Evolutionary conservation across 2,329 filamentous ascomycete species (phyloP).

Genomic region (Cucurbitaria berberidis): DNA sequence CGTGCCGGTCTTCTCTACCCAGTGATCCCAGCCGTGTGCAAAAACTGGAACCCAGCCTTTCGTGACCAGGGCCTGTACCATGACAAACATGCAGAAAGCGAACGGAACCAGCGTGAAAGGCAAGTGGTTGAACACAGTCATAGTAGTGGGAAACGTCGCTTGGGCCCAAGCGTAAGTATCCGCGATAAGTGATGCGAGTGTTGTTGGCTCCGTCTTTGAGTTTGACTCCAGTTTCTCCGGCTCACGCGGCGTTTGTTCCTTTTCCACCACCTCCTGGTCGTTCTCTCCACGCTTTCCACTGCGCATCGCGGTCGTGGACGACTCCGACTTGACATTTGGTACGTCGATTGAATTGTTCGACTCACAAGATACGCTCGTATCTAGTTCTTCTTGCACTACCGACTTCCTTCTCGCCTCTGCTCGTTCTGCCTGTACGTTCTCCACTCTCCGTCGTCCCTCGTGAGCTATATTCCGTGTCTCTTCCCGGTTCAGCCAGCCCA

Average conservation of each 20-base stretch:
- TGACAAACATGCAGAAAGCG: conserved; percentile 75
- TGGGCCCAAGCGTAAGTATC: conserved; percentile 64
- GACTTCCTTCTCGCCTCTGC: conserved; percentile 42
- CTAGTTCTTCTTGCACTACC: conserved; percentile 12
- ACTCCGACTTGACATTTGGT: conserved; percentile 16
- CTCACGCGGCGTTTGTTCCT: conserved; percentile 1
- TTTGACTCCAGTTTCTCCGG: conserved; percentile 10
- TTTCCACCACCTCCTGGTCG: not conserved
- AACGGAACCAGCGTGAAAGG: conserved; percentile 74
- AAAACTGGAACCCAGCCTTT: conserved; percentile 78
- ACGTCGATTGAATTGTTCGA: conserved; percentile 1
- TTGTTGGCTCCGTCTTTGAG: conserved; percentile 44
- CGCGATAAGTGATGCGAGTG: conserved; percentile 59
- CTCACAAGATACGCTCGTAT: conserved; percentile 8
- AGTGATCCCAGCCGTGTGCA: conserved; percentile 75
- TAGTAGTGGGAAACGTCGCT: conserved; percentile 73
- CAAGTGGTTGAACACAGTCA: conserved; percentile 68
- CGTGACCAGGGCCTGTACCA: conserved; percentile 74
- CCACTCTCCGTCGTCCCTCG: conserved; percentile 59
- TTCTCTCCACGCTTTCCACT: conserved; percentile 10
- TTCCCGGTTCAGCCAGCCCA: conserved; percentile 67
- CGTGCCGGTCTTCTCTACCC: conserved; percentile 72
- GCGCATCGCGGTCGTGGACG: conserved; percentile 3
- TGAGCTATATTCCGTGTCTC: conserved; percentile 69
- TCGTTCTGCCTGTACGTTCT: conserved; percentile 47